Evolutionary conservation across 371 early-diverging fungal species (phyloP).

Genomic region (Mucor sp.): DNA sequence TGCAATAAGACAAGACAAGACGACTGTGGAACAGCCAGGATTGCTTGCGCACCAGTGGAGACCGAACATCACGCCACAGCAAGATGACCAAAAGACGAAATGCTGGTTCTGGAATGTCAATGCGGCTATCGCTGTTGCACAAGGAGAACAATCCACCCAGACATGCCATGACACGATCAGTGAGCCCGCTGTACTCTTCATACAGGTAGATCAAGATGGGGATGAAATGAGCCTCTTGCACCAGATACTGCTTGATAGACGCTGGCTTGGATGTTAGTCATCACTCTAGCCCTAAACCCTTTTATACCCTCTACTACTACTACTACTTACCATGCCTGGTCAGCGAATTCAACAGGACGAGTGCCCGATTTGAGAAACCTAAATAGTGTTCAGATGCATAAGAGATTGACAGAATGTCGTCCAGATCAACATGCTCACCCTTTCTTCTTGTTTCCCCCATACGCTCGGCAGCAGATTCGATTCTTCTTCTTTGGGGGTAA

Average conservation of each 20-base stretch:
- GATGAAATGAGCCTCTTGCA: constrained; percentile 35
- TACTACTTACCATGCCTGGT: constrained; percentile 32
- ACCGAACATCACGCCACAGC: constrained; percentile 32
- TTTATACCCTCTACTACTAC: neutral
- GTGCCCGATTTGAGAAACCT: constrained; percentile 38
- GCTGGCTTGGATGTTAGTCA: constrained; percentile 12
- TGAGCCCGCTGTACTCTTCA: constrained; percentile 28
- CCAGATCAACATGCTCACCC: constrained; percentile 23
- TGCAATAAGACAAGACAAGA: constrained; percentile 34
- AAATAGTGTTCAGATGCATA: constrained; percentile 26
- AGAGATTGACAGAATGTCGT: constrained; percentile 17
- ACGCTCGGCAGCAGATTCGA: constrained; percentile 34
- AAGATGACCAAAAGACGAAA: constrained; percentile 29
- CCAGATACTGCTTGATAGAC: constrained; percentile 34
- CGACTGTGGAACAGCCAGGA: constrained; percentile 38
- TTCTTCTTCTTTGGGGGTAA: constrained; percentile 5
- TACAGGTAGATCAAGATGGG: constrained; percentile 39
- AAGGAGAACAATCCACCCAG: constrained; percentile 31
- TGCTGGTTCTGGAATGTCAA: constrained; percentile 22
- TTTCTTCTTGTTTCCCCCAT: constrained; percentile 33
- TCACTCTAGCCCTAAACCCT: neutral
- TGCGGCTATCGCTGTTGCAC: neutral
- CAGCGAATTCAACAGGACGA: constrained; percentile 33
- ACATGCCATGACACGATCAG: constrained; percentile 39
- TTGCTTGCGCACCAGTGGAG: constrained; percentile 20